Percentiles rank a stretch among this genome's conserved stretches.
These are phyloP conservation scores for Dactylellina cionopaga DNA, from an alignment of 2,329 filamentous ascomycete species.

Conservation along the genomic window DNA sequence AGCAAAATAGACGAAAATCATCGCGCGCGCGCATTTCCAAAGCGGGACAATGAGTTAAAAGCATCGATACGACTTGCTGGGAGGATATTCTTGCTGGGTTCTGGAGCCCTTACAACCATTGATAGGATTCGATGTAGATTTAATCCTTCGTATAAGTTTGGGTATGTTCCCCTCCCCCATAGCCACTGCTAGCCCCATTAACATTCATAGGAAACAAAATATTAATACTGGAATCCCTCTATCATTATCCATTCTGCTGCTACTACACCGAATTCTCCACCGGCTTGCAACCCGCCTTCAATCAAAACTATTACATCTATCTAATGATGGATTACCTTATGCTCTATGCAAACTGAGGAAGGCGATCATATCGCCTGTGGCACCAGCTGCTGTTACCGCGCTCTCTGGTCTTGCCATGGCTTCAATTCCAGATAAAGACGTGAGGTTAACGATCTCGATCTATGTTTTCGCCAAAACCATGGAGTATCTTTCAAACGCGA, in stretches of 20 bases:
- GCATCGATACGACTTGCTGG: conserved; percentile 17
- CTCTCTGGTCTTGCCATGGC: conserved; percentile 27
- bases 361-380: conserved; percentile 17
- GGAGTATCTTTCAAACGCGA: conserved; percentile 42
- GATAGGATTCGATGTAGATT: conserved; percentile 1
- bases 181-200: neutral
- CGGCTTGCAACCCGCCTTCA: conserved; percentile 8
- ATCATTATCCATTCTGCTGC: conserved; percentile 23
- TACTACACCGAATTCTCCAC: conserved; percentile 29
- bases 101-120: conserved; percentile 3
- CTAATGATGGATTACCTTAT: neutral
- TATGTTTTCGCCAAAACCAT: conserved; percentile 39
- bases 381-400: conserved; percentile 11
- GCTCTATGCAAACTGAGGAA: neutral
- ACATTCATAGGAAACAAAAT: conserved; percentile 9
- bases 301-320: neutral
- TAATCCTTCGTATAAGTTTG: neutral
- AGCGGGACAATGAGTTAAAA: conserved; percentile 11
- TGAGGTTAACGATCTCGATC: conserved; percentile 26
- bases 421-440: conserved; percentile 17
- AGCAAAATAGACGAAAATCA: neutral
- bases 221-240: conserved; percentile 19
- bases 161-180: neutral
- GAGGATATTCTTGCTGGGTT: conserved; percentile 25
- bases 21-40: too few species aligned